A percentile compares a stretch with the other conserved stretches of the same genome.
These are phyloP conservation scores for Sapria himalayana DNA, from an alignment of 345 rosid genomes.

Conservation along the genomic window DNA sequence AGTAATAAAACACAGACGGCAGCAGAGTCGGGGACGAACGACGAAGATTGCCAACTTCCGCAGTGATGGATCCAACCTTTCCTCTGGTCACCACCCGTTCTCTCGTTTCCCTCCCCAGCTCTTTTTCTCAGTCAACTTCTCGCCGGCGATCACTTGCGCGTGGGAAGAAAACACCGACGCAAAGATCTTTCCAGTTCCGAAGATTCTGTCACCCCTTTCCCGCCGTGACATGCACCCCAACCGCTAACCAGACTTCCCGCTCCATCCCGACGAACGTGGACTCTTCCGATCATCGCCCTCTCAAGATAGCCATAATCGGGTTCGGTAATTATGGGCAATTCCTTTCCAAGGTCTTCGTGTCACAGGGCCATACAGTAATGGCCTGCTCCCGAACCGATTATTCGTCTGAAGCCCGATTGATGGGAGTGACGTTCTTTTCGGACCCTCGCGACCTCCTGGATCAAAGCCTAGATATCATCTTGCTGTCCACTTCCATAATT, in stretches of 20 bases:
- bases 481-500: slow-evolving; percentile 48
- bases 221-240: not conserved
- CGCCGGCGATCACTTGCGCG: no score
- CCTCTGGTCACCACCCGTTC: no score
- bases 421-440: slow-evolving; percentile 33
- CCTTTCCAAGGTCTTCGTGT: slow-evolving; percentile 33
- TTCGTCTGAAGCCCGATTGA: slow-evolving; percentile 17
- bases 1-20: no score
- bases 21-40: no score
- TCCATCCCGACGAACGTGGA: not conserved
- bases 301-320: slow-evolving; percentile 52
- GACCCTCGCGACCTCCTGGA: slow-evolving; percentile 31
- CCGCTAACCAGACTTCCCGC: not conserved
- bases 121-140: no score
- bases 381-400: slow-evolving; percentile 41
- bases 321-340: slow-evolving; percentile 70
- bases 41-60: no score
- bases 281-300: slow-evolving; percentile 7
- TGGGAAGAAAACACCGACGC: no score
- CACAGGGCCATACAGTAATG: slow-evolving; percentile 45
- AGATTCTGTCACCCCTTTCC: not conserved
- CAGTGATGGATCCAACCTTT: no score
- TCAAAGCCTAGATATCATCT: slow-evolving; percentile 35
- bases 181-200: no score
- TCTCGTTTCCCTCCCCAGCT: no score